phyloP scores from a whole-genome alignment of 306 rosid species.

The Malus fusca region DNA sequence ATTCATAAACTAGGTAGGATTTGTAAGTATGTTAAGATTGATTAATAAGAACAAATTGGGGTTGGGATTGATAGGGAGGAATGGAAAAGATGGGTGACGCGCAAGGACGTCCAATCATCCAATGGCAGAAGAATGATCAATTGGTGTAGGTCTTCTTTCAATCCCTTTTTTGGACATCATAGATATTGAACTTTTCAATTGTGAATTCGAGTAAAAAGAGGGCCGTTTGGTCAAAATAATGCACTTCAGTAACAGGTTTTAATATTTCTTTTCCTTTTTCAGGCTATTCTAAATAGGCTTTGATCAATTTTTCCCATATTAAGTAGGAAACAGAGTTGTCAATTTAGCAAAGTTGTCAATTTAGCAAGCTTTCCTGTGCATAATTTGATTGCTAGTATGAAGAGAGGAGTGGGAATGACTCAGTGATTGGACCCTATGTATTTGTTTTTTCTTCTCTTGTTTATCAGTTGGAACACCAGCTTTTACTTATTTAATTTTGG shows the following conservation, averaged over 20 bases:
- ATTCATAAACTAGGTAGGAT: constrained; percentile 36
- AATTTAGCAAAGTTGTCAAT: background rate
- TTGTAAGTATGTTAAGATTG: constrained; percentile 37
- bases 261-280: background rate
- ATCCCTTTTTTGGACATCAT: constrained; percentile 24
- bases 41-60: constrained; percentile 59
- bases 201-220: constrained; percentile 6
- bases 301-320: background rate
- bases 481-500: background rate
- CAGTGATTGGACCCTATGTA: background rate
- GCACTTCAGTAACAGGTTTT: background rate
- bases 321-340: background rate
- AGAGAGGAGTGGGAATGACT: background rate
- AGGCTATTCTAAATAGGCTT: background rate
- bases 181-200: constrained; percentile 11
- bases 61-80: constrained; percentile 78
- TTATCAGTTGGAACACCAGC: background rate
- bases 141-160: constrained; percentile 51
- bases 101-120: constrained; percentile 42
- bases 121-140: constrained; percentile 54
- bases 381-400: background rate
- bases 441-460: background rate
- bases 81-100: constrained; percentile 88
- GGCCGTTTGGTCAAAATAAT: background rate
- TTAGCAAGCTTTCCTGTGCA: background rate